These are phyloP conservation scores for Fusarium miscanthi DNA, from an alignment of 2,329 filamentous ascomycete species.

Conservation along the genomic window DNA sequence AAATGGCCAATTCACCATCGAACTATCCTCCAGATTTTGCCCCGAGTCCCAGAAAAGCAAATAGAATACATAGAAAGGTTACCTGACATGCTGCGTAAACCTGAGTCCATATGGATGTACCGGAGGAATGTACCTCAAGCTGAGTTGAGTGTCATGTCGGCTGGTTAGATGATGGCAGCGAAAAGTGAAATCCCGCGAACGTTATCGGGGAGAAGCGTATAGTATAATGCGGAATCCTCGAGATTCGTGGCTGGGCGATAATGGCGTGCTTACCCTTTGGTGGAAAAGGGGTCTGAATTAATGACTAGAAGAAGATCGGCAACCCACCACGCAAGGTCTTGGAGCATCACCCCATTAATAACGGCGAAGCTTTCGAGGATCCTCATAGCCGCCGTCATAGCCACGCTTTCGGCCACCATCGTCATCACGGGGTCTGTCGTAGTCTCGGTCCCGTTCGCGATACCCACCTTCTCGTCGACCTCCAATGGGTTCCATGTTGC, in stretches of 20 bases:
- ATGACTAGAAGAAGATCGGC: slow-evolving; percentile 35
- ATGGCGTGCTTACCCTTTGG: slow-evolving; percentile 40
- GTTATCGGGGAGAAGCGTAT: background rate
- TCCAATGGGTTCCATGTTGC: slow-evolving; percentile 87
- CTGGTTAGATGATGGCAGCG: slow-evolving; percentile 14
- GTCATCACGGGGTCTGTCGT: slow-evolving; percentile 68
- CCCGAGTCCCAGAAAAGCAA: slow-evolving; percentile 39
- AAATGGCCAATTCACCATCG: slow-evolving; percentile 31
- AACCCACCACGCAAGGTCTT: slow-evolving; percentile 41
- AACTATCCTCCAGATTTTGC: slow-evolving; percentile 18
- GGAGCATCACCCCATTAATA: slow-evolving; percentile 56
- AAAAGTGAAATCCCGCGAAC: background rate
- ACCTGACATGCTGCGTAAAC: slow-evolving; percentile 40
- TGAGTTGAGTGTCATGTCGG: slow-evolving; percentile 1
- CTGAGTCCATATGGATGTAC: slow-evolving; percentile 13
- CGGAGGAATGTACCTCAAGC: background rate
- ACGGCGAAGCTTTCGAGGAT: slow-evolving; percentile 74
- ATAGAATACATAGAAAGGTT: slow-evolving; percentile 46
- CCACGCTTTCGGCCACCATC: slow-evolving; percentile 71
- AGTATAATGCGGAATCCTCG: background rate
- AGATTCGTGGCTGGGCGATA: slow-evolving; percentile 18
- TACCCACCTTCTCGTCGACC: slow-evolving; percentile 72
- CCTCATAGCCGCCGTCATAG: slow-evolving; percentile 85
- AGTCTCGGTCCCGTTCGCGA: slow-evolving; percentile 61
- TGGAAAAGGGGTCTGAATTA: slow-evolving; percentile 34